A percentile compares a stretch with the other conserved stretches of the same genome.
These are phyloP conservation scores for Zygotorulaspora florentina DNA, from an alignment of 805 yeast species.

Conservation along the genomic window DNA sequence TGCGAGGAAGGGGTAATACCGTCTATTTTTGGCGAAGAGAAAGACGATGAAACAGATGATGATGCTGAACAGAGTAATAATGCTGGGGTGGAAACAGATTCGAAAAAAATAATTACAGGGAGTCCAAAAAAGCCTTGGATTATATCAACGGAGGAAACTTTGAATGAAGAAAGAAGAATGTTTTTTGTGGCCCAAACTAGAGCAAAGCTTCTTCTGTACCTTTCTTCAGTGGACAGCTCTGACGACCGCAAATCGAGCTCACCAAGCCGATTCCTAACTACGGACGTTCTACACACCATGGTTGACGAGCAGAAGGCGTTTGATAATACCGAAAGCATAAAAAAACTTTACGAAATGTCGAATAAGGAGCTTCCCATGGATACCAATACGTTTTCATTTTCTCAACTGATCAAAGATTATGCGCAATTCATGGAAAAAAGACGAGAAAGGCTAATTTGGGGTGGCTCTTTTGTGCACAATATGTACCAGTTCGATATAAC, in stretches of 20 bases:
- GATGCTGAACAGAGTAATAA: constrained; percentile 15
- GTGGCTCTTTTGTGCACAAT: constrained; percentile 21
- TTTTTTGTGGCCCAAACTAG: constrained; percentile 87
- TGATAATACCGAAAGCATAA: constrained; percentile 18
- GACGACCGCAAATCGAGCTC: constrained; percentile 21
- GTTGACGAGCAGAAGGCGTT: constrained; percentile 29
- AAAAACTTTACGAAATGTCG: constrained; percentile 21
- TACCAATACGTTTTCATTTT: constrained; percentile 19
- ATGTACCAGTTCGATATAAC: constrained; percentile 18
- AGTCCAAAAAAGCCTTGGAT: constrained; percentile 3
- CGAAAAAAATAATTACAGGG: constrained; percentile 3
- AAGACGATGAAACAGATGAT: constrained; percentile 24
- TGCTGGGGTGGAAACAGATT: constrained; percentile 9
- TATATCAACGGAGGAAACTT: constrained; percentile 18
- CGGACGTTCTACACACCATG: constrained; percentile 26
- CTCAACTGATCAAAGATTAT: constrained; percentile 28
- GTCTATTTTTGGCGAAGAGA: constrained; percentile 43
- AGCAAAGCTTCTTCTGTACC: constrained; percentile 56
- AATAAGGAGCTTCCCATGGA: constrained; percentile 11
- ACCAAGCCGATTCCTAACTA: constrained; percentile 33
- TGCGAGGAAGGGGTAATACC: constrained; percentile 66
- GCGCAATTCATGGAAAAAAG: constrained; percentile 24
- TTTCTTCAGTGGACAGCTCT: constrained; percentile 31
- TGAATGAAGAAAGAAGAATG: constrained; percentile 78
- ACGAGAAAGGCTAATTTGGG: constrained; percentile 32